phyloP scores from a whole-genome alignment of 2,329 filamentous ascomycete species.

The Bipolaris victoriae region DNA sequence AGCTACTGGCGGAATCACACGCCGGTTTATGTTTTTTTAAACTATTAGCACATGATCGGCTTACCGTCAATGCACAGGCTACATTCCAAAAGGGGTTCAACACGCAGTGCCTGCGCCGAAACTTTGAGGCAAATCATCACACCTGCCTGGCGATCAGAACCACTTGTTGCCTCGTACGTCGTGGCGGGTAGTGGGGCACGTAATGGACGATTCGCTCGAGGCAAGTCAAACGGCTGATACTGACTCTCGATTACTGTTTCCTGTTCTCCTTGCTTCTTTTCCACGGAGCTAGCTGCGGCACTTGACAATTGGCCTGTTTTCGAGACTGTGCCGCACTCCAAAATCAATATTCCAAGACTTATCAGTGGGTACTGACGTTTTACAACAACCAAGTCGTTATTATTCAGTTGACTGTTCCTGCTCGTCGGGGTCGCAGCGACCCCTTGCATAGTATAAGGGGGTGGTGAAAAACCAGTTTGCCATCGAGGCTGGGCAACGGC shows the following conservation, averaged over 20 bases:
- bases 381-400: not conserved
- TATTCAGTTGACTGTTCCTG: not conserved
- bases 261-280: not conserved
- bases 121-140: slow-evolving; percentile 10
- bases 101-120: slow-evolving; percentile 9
- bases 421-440: not conserved
- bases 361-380: not conserved
- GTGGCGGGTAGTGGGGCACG: slow-evolving; percentile 5
- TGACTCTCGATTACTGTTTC: slow-evolving; percentile 1
- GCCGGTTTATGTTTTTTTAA: slow-evolving; percentile 7
- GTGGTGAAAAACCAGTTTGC: not conserved
- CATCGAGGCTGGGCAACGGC: not conserved
- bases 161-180: not conserved
- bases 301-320: slow-evolving; percentile 1
- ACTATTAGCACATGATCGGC: slow-evolving; percentile 8
- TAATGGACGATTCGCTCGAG: slow-evolving; percentile 1
- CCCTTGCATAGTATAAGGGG: slow-evolving; percentile 1
- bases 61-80: slow-evolving; percentile 7
- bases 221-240: slow-evolving; percentile 1
- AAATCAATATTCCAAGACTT: not conserved
- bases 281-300: not conserved
- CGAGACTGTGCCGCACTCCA: slow-evolving; percentile 2
- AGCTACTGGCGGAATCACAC: slow-evolving; percentile 1
- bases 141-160: slow-evolving; percentile 6
- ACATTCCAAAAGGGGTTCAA: slow-evolving; percentile 3